These are phyloP conservation scores for Astrocystis sublimbata DNA, from an alignment of 495 filamentous ascomycete species.

Conservation along the genomic window DNA sequence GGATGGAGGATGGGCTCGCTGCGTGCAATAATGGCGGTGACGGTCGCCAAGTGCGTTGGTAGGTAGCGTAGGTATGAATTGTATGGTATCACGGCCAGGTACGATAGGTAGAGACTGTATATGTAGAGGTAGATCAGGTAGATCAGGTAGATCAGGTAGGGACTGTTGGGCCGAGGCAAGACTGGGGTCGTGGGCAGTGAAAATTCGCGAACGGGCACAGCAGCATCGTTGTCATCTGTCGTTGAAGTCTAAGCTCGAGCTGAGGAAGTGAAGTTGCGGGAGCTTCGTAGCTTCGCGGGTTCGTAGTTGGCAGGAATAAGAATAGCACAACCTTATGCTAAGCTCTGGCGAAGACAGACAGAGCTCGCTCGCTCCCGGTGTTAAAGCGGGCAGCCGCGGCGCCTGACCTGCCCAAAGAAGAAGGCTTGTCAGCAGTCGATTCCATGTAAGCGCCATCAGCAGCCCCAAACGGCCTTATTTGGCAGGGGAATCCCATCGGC, in stretches of 20 bases:
- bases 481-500: background rate
- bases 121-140: background rate
- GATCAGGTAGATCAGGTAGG: background rate
- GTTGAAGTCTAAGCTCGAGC: conserved; percentile 1
- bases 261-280: conserved; percentile 5
- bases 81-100: background rate
- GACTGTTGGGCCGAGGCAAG: conserved; percentile 12
- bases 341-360: background rate
- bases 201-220: background rate
- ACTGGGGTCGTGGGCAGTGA: conserved; percentile 6
- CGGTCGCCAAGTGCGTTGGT: no score
- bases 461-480: conserved; percentile 1
- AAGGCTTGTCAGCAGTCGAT: conserved; percentile 9
- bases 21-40: no score
- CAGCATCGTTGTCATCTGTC: conserved; percentile 7
- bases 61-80: background rate
- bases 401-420: conserved; percentile 2
- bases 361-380: no score
- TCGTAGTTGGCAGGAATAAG: conserved; percentile 5
- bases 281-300: conserved; percentile 9
- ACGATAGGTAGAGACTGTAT: background rate
- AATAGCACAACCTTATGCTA: background rate
- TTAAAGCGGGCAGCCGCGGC: background rate
- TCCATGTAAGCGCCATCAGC: background rate
- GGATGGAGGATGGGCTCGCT: background rate